Evolutionary conservation across 306 rosid genomes (phyloP).

Genomic region (Pyrus betulifolia): DNA sequence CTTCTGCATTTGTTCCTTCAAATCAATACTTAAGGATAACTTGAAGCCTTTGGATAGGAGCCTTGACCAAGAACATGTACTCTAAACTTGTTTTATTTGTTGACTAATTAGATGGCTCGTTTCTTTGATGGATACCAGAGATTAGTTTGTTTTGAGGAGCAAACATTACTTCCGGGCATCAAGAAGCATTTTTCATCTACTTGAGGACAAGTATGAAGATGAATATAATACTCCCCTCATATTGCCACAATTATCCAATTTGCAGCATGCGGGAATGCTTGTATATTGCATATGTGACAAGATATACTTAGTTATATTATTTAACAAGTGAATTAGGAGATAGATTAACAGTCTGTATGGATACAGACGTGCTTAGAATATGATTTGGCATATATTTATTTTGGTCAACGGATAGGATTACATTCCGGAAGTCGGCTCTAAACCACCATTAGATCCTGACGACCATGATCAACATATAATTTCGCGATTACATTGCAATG

Average conservation of each 20-base stretch:
- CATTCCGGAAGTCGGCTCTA: not conserved
- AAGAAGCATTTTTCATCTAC: not conserved
- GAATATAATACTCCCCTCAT: not conserved
- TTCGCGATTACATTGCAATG: not conserved
- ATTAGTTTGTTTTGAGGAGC: not conserved
- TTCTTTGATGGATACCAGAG: constrained; percentile 1
- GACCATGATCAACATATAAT: not conserved
- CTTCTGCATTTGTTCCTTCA: not conserved
- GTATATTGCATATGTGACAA: not conserved
- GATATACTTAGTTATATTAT: not conserved
- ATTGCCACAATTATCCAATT: not conserved
- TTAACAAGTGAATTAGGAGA: not conserved
- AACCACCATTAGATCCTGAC: not conserved
- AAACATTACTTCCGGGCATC: not conserved
- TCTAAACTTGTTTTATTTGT: not conserved
- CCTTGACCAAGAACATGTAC: not conserved
- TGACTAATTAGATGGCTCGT: not conserved
- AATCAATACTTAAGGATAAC: not conserved
- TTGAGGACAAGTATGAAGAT: not conserved
- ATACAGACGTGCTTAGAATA: not conserved
- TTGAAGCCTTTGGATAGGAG: not conserved
- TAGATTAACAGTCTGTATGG: not conserved
- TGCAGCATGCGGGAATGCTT: not conserved
- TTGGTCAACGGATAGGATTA: not conserved
- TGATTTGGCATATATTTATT: not conserved